Evolutionary conservation across 2,329 filamentous ascomycete species (phyloP).

Genomic region (Plectosphaerella plurivora): DNA sequence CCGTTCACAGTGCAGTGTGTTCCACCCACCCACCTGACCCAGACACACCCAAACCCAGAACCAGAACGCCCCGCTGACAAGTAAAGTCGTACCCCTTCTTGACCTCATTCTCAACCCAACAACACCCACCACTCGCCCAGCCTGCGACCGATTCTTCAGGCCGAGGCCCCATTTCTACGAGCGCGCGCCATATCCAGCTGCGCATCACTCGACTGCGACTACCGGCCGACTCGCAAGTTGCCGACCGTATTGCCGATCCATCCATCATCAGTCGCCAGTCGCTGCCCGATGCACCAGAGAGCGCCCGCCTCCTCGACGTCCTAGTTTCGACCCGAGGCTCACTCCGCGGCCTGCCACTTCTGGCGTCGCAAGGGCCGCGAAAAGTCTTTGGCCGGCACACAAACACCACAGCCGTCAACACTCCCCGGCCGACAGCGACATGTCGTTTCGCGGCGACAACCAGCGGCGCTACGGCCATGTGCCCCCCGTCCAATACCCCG

Average conservation of each 20-base stretch:
- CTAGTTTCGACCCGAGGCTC: conserved; percentile 7
- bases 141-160: too few relatives aligned
- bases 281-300: neutral
- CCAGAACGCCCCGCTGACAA: too few relatives aligned
- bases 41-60: too few relatives aligned
- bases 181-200: too few relatives aligned
- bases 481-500: conserved; percentile 60
- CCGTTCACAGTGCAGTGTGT: too few relatives aligned
- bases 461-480: conserved; percentile 63
- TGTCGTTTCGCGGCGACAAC: conserved; percentile 62
- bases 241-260: neutral
- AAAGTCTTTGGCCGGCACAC: neutral
- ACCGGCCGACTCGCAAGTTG: neutral
- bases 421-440: conserved; percentile 20
- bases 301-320: neutral
- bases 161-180: too few relatives aligned
- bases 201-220: too few relatives aligned
- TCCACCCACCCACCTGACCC: too few relatives aligned
- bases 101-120: too few relatives aligned
- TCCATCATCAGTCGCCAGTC: neutral
- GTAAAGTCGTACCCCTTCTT: too few relatives aligned
- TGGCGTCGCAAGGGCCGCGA: neutral
- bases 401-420: neutral
- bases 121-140: too few relatives aligned
- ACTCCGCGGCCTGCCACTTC: neutral